Conservation (phyloP, 305 asterid species). For the Solanum chacoense region DNA sequence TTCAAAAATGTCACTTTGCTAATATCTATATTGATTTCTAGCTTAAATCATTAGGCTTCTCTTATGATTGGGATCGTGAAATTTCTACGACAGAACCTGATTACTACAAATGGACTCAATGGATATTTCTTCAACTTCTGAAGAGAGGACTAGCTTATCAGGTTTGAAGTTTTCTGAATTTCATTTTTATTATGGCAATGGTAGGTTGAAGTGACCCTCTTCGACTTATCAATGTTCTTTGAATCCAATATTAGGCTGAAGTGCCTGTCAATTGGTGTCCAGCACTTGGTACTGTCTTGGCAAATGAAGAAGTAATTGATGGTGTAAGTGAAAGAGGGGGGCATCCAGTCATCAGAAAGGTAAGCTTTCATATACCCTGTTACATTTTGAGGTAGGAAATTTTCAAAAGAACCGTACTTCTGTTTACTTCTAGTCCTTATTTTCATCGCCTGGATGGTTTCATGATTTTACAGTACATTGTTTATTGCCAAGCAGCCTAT, state of each 20-base stretch:
- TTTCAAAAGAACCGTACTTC: neutral
- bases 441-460: conserved; percentile 54
- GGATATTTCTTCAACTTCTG: conserved; percentile 96
- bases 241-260: conserved; percentile 54
- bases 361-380: conserved; percentile 11
- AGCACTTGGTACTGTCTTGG: conserved; percentile 96
- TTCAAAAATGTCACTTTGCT: conserved; percentile 9
- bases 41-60: conserved; percentile 89
- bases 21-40: conserved; percentile 31
- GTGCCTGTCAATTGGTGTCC: conserved; percentile 99
- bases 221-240: conserved; percentile 2
- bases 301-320: conserved; percentile 93
- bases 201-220: neutral
- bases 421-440: conserved; percentile 22
- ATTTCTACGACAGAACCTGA: conserved; percentile 93
- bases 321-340: conserved; percentile 99
- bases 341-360: conserved; percentile 92
- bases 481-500: conserved; percentile 99
- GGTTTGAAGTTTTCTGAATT: conserved; percentile 23
- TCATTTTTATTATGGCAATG: neutral
- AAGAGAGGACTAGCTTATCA: conserved; percentile 93
- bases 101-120: conserved; percentile 92
- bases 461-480: conserved; percentile 92
- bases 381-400: neutral
- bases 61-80: conserved; percentile 98